Evolutionary conservation across 2,329 filamentous ascomycete species (phyloP).

Genomic region (Diaporthe citri): DNA sequence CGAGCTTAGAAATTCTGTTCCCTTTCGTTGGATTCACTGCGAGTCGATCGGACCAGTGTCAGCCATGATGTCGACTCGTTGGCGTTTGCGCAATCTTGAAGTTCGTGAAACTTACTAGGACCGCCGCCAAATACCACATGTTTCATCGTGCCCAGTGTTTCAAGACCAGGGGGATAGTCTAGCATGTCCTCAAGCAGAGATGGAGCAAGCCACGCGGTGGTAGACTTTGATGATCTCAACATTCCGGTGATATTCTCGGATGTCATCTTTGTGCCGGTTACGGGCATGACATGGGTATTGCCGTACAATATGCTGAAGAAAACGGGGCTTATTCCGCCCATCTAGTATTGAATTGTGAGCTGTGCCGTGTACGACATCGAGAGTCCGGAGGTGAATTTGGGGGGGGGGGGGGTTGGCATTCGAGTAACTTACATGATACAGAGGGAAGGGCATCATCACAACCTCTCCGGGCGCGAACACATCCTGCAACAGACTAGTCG

Average conservation of each 20-base stretch:
- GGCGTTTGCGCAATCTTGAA: neutral
- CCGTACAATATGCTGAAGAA: constrained; percentile 22
- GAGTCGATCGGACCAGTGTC: neutral
- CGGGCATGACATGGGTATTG: constrained; percentile 20
- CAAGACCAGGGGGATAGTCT: neutral
- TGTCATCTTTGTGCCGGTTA: constrained; percentile 18
- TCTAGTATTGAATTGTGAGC: neutral
- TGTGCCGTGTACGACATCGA: neutral
- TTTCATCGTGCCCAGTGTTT: neutral
- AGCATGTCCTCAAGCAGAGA: neutral
- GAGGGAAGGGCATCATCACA: constrained; percentile 20
- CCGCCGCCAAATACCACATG: constrained; percentile 3
- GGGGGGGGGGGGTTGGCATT: neutral
- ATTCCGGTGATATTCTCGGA: neutral
- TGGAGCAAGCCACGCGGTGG: neutral
- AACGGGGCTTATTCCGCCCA: constrained; percentile 10
- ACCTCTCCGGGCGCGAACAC: constrained; percentile 8
- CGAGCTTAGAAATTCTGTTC: neutral
- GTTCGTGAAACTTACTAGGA: neutral
- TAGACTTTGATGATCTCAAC: neutral
- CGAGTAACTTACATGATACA: constrained; percentile 11
- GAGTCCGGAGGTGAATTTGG: neutral
- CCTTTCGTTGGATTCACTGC: neutral
- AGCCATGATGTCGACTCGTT: neutral
- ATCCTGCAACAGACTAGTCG: constrained; percentile 14